Evolutionary conservation across 495 filamentous ascomycete genomes (phyloP), one percentile per base, ranked within the genome.

Genomic region (Lichenothelia convexa): DNA sequence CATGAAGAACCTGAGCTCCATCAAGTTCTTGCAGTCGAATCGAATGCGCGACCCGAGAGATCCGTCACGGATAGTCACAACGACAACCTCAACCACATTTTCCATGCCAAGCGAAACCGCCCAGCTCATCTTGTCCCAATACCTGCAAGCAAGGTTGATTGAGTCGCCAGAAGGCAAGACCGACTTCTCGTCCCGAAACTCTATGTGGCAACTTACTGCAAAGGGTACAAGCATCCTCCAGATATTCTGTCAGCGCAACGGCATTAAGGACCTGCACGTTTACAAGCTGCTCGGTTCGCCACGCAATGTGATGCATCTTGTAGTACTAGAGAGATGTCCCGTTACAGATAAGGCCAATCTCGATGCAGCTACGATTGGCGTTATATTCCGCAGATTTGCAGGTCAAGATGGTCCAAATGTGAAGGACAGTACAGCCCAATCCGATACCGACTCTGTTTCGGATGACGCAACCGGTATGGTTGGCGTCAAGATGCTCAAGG

Each of bases 81-180:
- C 89, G 0, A 97, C 89, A 12, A 97, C 89, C 0, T 94, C 89
- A 2, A 97, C 89, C 3, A 97, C 89, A 3, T 97, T 97, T 60
- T 95, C 89, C 24, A 97, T 97, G 89, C 91, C 89, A 18, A 93
- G 87, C 61, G 89, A 95, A 57, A 97, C 95, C 91, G 89, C 89
- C 22, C 70, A 85, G 36, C 93, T 86, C 1, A 85, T 95, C 30
- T 97, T 89, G 53, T 81, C 89, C 53, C 69, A 85, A 13, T 95
- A 95, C 50, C 71, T 94, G 40, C 91, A 95, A 48, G 89, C 87
- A 36, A 67, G 89, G 19, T 94, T 95, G 54, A 80, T 94, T 35
- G 91, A 95, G 58, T 75, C 85, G 3, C 80, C 81, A 5, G 89
- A 95, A 51, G 80, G 81, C 37, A 92, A 83, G 57, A 40, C 61